Conservation (phyloP, 2,329 filamentous ascomycete genomes). For the Tetracladium maxilliforme region DNA sequence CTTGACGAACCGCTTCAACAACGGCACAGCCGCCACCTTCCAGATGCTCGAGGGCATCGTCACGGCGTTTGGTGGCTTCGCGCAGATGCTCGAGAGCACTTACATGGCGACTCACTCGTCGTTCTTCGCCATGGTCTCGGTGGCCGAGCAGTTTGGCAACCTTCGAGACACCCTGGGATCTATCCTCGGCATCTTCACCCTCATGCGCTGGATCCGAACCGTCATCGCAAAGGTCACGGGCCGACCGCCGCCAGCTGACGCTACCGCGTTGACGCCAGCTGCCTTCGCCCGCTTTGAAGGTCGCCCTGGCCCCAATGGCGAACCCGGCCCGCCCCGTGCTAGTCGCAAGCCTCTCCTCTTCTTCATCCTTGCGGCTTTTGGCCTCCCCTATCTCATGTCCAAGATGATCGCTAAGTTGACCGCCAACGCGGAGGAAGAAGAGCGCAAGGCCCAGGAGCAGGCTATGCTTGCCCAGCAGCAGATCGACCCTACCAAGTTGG, state of each 20-base stretch:
- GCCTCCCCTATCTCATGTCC: constrained; percentile 90
- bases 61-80: constrained; percentile 90
- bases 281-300: constrained; percentile 85
- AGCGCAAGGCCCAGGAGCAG: constrained; percentile 39
- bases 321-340: constrained; percentile 51
- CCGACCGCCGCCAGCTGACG: constrained; percentile 75
- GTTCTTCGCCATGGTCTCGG: constrained; percentile 97
- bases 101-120: constrained; percentile 99
- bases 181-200: constrained; percentile 84
- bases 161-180: constrained; percentile 87
- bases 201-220: constrained; percentile 90
- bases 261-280: constrained; percentile 72
- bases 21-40: constrained; percentile 91
- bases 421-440: constrained; percentile 71
- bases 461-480: constrained; percentile 28
- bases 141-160: constrained; percentile 93
- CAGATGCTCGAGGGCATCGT: constrained; percentile 98
- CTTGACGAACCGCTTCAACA: constrained; percentile 86
- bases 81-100: constrained; percentile 98
- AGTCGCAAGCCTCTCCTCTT: constrained; percentile 94
- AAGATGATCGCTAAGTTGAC: constrained; percentile 84
- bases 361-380: constrained; percentile 88
- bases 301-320: constrained; percentile 44
- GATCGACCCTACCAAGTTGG: constrained; percentile 78
- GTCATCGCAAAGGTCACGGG: constrained; percentile 86